Evolutionary conservation across 495 filamentous ascomycete species (phyloP), one percentile per base, ranked within the genome.

Genomic region (Clohesyomyces aquaticus): DNA sequence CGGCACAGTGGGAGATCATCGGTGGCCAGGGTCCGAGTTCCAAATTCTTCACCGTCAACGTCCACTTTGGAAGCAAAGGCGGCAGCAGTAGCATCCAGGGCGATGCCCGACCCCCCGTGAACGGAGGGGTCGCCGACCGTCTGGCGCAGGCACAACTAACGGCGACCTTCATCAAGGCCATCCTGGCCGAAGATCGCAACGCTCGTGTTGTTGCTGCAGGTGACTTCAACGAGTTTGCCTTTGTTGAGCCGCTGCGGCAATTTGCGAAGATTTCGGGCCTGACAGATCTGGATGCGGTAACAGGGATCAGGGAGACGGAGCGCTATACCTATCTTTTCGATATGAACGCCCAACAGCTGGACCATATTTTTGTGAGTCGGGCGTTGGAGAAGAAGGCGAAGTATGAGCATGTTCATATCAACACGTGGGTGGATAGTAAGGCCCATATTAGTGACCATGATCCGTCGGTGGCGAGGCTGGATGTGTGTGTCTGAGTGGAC

Each of bases 141-240:
- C 65, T 68, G 8, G 59, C 59, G 50, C 84, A 86, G 71, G 81
- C 77, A 1, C 68, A 77, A 12, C 71, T 83, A 14, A 79, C 82
- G 4, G 81, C 74, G 2, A 61, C 59, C 19, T 81, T 82, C 43
- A 68, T 78, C 21, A 53, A 58, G 47, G 54, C 51, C 6, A 78
- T 87, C 54, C 76, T 86, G 9, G 63, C 57, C 0, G 42, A 74
- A 14, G 75, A 83, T 62, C 51, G 63, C 1, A 42, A 71, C 0
- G 84, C 84, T 0, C 65, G 67, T 8, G 72, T 88, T 32, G 71
- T 85, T 19, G 71, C 77, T 0, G 76, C 79, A 0, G 85, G 85
- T 11, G 84, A 87, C 67, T 88, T 82, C 71, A 87, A 88, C 77
- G 85, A 88, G 73, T 87, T 85, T 65, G 61, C 77, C 0, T 84